These are phyloP conservation scores for Epichloe amarillans DNA, from an alignment of 2,329 filamentous ascomycete species.

Conservation along the genomic window DNA sequence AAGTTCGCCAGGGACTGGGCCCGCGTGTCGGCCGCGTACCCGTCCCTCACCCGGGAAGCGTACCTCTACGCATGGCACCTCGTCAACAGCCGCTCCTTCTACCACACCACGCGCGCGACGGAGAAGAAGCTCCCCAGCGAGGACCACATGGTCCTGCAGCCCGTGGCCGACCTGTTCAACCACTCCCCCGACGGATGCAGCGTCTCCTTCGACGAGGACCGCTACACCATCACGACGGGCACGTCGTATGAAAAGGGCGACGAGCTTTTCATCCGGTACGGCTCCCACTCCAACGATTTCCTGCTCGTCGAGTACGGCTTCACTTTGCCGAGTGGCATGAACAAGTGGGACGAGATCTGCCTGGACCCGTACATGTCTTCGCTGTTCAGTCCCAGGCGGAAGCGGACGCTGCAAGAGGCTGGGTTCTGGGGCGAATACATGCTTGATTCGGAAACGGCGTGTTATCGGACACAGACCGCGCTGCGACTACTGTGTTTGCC, in stretches of 20 bases:
- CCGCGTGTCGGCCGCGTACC: constrained; percentile 16
- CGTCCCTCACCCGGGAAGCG: constrained; percentile 18
- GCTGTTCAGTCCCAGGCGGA: constrained; percentile 21
- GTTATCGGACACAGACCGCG: constrained; percentile 43
- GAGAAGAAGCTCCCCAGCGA: constrained; percentile 28
- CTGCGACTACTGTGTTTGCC: constrained; percentile 26
- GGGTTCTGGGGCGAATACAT: constrained; percentile 39
- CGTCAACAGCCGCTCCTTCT: constrained; percentile 50
- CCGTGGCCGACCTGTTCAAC: constrained; percentile 62
- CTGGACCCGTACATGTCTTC: constrained; percentile 35
- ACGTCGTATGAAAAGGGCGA: constrained; percentile 39
- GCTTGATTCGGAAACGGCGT: constrained; percentile 35
- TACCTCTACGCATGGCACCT: constrained; percentile 46
- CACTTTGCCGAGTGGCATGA: constrained; percentile 26
- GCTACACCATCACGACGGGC: constrained; percentile 42
- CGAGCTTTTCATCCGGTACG: constrained; percentile 58
- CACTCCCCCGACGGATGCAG: constrained; percentile 37
- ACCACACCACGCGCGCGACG: constrained; percentile 35
- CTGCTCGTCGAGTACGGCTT: constrained; percentile 55
- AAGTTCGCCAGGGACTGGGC: constrained; percentile 31
- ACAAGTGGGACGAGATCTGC: constrained; percentile 37
- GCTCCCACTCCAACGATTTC: constrained; percentile 56
- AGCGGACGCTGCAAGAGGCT: constrained; percentile 25
- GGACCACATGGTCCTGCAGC: constrained; percentile 57
- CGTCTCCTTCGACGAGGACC: constrained; percentile 34